These are phyloP conservation scores for Aureobasidium musti DNA, from an alignment of 2,329 filamentous ascomycete genomes.

Conservation along the genomic window DNA sequence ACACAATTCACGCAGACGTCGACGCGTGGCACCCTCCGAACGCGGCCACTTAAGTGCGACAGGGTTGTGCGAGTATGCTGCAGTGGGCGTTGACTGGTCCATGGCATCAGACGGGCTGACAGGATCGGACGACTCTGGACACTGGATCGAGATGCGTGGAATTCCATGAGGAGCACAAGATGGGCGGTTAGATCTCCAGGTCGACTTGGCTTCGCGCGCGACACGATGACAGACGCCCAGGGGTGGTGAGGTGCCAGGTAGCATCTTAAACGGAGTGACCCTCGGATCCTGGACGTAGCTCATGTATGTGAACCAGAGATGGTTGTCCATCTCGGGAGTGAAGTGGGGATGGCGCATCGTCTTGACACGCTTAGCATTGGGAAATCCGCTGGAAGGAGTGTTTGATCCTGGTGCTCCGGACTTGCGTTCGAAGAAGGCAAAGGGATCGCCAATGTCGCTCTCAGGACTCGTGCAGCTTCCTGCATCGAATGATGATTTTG, in stretches of 20 bases:
- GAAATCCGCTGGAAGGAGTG: constrained; percentile 35
- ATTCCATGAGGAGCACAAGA: constrained; percentile 36
- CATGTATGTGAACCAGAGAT: constrained; percentile 67
- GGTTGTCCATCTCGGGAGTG: constrained; percentile 65
- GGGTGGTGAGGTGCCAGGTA: constrained; percentile 63
- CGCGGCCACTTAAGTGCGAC: constrained; percentile 56
- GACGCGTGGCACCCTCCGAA: constrained; percentile 60
- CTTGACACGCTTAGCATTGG: constrained; percentile 48
- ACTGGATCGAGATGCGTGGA: constrained; percentile 33
- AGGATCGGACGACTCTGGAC: constrained; percentile 48
- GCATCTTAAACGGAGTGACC: constrained; percentile 67
- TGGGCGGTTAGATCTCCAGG: constrained; percentile 56
- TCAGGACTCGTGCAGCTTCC: constrained; percentile 64
- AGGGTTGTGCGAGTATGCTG: constrained; percentile 33
- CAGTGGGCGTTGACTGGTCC: constrained; percentile 48
- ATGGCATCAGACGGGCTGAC: constrained; percentile 50
- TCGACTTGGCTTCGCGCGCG: constrained; percentile 61
- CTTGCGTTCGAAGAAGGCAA: constrained; percentile 43
- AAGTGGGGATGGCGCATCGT: constrained; percentile 50
- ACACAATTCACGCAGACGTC: constrained; percentile 60
- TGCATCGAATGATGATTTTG: constrained; percentile 56
- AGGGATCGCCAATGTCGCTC: constrained; percentile 60
- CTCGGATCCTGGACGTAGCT: constrained; percentile 66
- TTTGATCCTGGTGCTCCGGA: constrained; percentile 34
- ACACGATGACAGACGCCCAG: constrained; percentile 66